Evolutionary conservation across 2,329 filamentous ascomycete species (phyloP), one percentile per base, ranked within the genome.

Genomic region (Trichoderma simmonsii): DNA sequence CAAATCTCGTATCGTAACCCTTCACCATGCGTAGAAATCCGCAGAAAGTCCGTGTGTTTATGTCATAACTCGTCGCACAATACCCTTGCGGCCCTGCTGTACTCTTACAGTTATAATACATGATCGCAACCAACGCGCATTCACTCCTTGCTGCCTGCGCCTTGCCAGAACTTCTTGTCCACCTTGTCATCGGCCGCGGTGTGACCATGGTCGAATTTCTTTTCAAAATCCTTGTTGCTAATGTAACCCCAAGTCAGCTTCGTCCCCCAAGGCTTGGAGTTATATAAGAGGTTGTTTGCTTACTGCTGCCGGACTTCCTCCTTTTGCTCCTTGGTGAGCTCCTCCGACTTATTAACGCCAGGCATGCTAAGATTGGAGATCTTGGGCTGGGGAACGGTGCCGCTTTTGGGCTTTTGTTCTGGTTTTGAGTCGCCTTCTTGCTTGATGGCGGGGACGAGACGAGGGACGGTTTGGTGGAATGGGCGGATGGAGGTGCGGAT

Each of bases 241-340:
- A 36, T 36, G 21, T n/a, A n/a, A 15, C 6, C 9, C 4, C 1
- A n/a, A 51, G n/a, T 70, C 8, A 70, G 57, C 43, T 30, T 28
- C 28, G 28, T 28, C 28, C 28, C 28, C 28, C 28, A 28, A 7
- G 28, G 28, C 28, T 28, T 28, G 28, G 28, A 28, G 28, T 28
- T 28, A 28, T 28, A 28, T 28, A 15, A 3, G 15, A 11, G 24
- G 5, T 21, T 34, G 7, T 48, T 48, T 21, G 3, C 66, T 70
- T 62, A 70, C 67, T 91, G 89, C 79, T 83, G 77, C 67, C 89
- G 84, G 18, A 90, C 88, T 79, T 90, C 88, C 57, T 81, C 81
- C 78, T 86, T 82, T 79, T 89, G 86, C 77, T 86, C 86, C 71
- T 85, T 79, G 26, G 81, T 85, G 73, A 88, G 75, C 7, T 80